A percentile compares a stretch with the other conserved stretches of the same genome.
Evolutionary conservation across 768 basidiomycete species (phyloP).

Genomic region (Lentinula detonsa): DNA sequence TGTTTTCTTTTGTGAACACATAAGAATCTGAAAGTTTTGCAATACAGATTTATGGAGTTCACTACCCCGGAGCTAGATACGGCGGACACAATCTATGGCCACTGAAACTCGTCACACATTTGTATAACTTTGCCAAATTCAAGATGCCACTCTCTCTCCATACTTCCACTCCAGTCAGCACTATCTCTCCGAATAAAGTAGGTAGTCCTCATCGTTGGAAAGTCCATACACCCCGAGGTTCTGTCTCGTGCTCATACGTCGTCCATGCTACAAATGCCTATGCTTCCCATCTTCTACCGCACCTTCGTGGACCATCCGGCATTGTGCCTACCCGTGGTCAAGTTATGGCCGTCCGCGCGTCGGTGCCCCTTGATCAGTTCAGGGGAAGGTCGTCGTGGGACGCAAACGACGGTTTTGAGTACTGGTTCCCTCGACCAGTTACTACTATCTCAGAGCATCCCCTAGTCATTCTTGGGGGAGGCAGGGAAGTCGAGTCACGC

Average conservation of each 20-base stretch:
- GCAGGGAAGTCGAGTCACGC: conserved; percentile 35
- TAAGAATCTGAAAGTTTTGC: not conserved
- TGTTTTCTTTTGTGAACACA: not conserved
- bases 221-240: conserved; percentile 63
- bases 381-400: conserved; percentile 37
- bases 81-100: conserved; percentile 71
- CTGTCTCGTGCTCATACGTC: conserved; percentile 52
- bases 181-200: conserved; percentile 21
- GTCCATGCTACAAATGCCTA: conserved; percentile 89
- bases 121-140: conserved; percentile 41
- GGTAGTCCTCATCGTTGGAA: conserved; percentile 40
- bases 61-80: conserved; percentile 45
- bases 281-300: conserved; percentile 69
- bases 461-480: conserved; percentile 71
- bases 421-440: conserved; percentile 76
- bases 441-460: conserved; percentile 27
- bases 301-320: conserved; percentile 44
- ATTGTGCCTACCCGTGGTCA: conserved; percentile 76
- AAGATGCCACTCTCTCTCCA: conserved; percentile 34
- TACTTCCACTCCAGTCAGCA: conserved; percentile 67
- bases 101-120: conserved; percentile 68
- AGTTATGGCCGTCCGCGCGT: conserved; percentile 37
- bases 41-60: conserved; percentile 24
- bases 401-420: conserved; percentile 54
- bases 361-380: conserved; percentile 30